Percentiles rank a stretch among this genome's conserved stretches.
phyloP scores from a whole-genome alignment of 2,329 filamentous ascomycete species.

The Aureobasidium sp. region DNA sequence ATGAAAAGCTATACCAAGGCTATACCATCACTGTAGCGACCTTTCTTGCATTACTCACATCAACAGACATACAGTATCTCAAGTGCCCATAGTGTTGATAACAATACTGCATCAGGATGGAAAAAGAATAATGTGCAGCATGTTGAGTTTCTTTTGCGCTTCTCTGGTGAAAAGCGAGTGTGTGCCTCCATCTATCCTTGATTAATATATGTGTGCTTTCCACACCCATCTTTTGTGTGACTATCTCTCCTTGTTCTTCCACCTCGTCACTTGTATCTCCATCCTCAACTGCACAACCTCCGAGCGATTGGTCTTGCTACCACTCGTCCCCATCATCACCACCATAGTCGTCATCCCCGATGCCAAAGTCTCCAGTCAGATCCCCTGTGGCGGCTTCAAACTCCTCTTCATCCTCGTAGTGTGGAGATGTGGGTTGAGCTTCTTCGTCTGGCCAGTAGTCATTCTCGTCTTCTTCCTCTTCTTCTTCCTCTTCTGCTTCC shows the following conservation, averaged over 20 bases:
- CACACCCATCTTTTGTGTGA: not conserved
- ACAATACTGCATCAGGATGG: too few species aligned
- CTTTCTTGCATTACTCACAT: too few species aligned
- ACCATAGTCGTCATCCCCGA: slow-evolving; percentile 13
- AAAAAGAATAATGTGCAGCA: too few species aligned
- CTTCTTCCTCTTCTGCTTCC: slow-evolving; percentile 14
- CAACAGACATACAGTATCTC: too few species aligned
- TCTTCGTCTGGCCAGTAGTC: slow-evolving; percentile 11
- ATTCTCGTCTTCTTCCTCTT: slow-evolving; percentile 16
- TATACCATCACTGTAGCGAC: too few species aligned
- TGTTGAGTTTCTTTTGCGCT: not conserved
- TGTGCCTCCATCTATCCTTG: not conserved
- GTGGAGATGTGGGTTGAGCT: not conserved
- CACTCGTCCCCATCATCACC: slow-evolving; percentile 4
- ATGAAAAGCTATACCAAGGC: too few species aligned
- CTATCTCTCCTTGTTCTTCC: not conserved
- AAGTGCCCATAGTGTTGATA: too few species aligned
- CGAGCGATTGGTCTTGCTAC: not conserved
- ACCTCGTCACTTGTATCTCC: not conserved
- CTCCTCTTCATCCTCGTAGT: slow-evolving; percentile 6
- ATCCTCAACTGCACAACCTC: not conserved
- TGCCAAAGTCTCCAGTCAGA: slow-evolving; percentile 11
- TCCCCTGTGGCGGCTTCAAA: not conserved
- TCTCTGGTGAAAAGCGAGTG: not conserved
- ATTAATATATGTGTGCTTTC: not conserved